A percentile compares a stretch with the other conserved stretches of the same genome.
Evolutionary conservation across 768 basidiomycete genomes (phyloP).

Genomic region (Postia placenta): DNA sequence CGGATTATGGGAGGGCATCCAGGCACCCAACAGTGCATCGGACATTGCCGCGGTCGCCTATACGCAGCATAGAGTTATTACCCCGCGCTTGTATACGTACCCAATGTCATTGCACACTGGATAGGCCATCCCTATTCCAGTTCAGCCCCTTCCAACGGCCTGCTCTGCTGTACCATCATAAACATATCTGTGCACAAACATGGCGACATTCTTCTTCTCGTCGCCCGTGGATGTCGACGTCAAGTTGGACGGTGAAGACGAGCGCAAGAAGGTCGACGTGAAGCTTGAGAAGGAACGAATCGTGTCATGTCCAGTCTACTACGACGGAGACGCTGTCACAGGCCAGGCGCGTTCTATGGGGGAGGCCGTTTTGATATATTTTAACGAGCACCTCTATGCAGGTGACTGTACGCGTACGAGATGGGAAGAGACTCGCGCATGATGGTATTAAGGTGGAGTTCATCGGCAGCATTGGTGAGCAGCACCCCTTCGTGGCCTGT

Average conservation of each 20-base stretch:
- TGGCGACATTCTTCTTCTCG: conserved; percentile 85
- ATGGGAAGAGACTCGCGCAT: conserved; percentile 92
- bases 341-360: conserved; percentile 60
- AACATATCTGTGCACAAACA: not conserved
- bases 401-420: conserved; percentile 84
- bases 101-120: not conserved
- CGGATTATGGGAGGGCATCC: too few relatives aligned
- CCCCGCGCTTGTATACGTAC: not conserved
- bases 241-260: conserved; percentile 80
- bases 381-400: conserved; percentile 22
- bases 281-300: conserved; percentile 86
- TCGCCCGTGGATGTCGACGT: conserved; percentile 90
- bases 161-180: not conserved
- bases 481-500: not conserved
- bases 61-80: too few relatives aligned
- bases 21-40: too few relatives aligned
- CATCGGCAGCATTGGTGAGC: conserved; percentile 87
- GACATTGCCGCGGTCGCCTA: too few relatives aligned
- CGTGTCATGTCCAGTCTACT: conserved; percentile 86
- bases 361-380: not conserved
- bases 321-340: conserved; percentile 88
- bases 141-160: not conserved
- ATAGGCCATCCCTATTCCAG: too few relatives aligned
- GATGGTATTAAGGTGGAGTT: conserved; percentile 99
- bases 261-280: conserved; percentile 82